These are phyloP conservation scores for Euphorbia peplus DNA, from an alignment of 345 rosid species.

Conservation along the genomic window DNA sequence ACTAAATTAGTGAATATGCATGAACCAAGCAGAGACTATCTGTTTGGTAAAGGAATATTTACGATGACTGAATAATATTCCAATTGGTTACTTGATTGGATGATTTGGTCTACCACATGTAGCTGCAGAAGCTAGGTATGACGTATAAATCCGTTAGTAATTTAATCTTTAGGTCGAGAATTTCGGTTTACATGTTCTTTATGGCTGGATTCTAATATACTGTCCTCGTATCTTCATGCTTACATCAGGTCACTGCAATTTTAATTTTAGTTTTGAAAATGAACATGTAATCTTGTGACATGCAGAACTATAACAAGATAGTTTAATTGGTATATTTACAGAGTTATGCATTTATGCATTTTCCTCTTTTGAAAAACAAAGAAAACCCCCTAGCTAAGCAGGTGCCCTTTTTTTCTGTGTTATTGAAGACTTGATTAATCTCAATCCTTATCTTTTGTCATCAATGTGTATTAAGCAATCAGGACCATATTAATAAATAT, in stretches of 20 bases:
- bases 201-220: background rate
- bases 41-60: background rate
- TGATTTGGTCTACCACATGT: background rate
- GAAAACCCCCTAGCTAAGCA: too few relatives aligned
- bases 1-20: background rate
- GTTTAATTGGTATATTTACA: background rate
- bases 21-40: background rate
- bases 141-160: background rate
- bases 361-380: too few relatives aligned
- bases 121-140: background rate
- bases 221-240: background rate
- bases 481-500: background rate
- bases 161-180: background rate
- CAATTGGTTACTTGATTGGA: background rate
- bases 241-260: background rate
- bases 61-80: background rate
- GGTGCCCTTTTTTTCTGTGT: too few relatives aligned
- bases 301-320: background rate
- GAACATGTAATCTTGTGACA: background rate
- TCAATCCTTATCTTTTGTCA: background rate
- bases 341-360: background rate
- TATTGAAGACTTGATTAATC: background rate
- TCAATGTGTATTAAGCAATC: background rate
- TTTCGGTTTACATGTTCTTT: background rate
- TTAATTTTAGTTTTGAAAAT: background rate